Evolutionary conservation across 2,329 filamentous ascomycete genomes (phyloP), one percentile per base, ranked within the genome.

Genomic region (Clonostachys solani): DNA sequence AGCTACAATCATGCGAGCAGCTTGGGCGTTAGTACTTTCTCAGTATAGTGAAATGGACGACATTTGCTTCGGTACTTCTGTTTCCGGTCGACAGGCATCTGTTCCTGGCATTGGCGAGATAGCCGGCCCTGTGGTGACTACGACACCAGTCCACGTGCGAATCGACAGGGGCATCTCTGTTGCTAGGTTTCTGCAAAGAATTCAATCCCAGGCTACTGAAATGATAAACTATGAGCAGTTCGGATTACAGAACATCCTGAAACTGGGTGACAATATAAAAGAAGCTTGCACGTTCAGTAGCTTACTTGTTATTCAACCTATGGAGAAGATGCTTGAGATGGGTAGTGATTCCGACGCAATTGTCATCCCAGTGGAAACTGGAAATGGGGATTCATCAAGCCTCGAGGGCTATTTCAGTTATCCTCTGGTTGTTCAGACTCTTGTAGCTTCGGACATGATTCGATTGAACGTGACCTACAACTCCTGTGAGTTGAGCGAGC

Each of bases 191-290:
- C 49, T 60, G 4, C 42, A 47, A 19, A 19, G 44, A 4, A 35
- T 59, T 0, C 57, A 57, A 37, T 40, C 50, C 10, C 48, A 55
- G 18, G 44, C 50, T 7, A 42, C 42, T 3, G 40, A 45, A 2
- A 55, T 58, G 50, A 50, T 55, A 4, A 41, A 42, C 1, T 52
- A 48, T 40, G 45, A 56, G 35, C 52, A 58, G 12, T 45, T 34
- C 4, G 57, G 57, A 8, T 49, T 59, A 37, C 55, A 55, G 44
- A 44, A 53, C 33, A 49, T 55, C 74, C n/a, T 38, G 12, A 43
- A 43, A n/a, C 23, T 43, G 42, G 19, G 23, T 12, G 17, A 18
- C 12, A 29, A 43, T 12, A 37, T 23, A 9, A 38, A 23, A 23
- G 44, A 16, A n/a, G 44, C 34, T 10, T 46, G 44, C 33, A 18